Conservation (phyloP, 331 rosid genomes). For the Quercus tomentella region DNA sequence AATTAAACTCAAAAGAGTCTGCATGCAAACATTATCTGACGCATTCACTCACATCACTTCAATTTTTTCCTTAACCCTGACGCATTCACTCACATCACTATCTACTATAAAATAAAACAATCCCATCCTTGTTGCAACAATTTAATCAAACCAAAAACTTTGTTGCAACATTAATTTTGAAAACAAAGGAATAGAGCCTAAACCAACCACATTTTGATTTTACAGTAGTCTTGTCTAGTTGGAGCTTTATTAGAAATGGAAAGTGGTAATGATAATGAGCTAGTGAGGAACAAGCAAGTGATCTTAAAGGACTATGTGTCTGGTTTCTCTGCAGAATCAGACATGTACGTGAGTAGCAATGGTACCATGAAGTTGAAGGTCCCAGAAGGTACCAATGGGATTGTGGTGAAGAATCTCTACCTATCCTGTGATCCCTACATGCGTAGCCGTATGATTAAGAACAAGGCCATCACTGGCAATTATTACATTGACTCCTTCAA, state of each 20-base stretch:
- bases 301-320: constrained; percentile 22
- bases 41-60: too few relatives aligned
- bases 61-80: too few relatives aligned
- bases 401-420: constrained; percentile 33
- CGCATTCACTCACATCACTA: too few relatives aligned
- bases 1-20: too few relatives aligned
- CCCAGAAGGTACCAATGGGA: constrained; percentile 27
- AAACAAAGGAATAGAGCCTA: too few relatives aligned
- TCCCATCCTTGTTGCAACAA: too few relatives aligned
- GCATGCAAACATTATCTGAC: too few relatives aligned
- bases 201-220: too few relatives aligned
- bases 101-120: too few relatives aligned
- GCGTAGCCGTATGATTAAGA: constrained; percentile 27
- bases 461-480: neutral
- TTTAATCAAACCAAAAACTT: too few relatives aligned
- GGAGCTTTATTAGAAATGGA: constrained; percentile 8
- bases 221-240: too few relatives aligned
- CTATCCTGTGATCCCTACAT: constrained; percentile 44
- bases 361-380: constrained; percentile 23
- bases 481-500: neutral
- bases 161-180: too few relatives aligned
- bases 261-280: constrained; percentile 1
- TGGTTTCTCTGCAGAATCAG: constrained; percentile 26
- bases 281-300: constrained; percentile 33
- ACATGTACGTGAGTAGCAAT: constrained; percentile 14